Evolutionary conservation across 495 filamentous ascomycete genomes (phyloP), one percentile per base, ranked within the genome.

Genomic region (Bacidia rubella): DNA sequence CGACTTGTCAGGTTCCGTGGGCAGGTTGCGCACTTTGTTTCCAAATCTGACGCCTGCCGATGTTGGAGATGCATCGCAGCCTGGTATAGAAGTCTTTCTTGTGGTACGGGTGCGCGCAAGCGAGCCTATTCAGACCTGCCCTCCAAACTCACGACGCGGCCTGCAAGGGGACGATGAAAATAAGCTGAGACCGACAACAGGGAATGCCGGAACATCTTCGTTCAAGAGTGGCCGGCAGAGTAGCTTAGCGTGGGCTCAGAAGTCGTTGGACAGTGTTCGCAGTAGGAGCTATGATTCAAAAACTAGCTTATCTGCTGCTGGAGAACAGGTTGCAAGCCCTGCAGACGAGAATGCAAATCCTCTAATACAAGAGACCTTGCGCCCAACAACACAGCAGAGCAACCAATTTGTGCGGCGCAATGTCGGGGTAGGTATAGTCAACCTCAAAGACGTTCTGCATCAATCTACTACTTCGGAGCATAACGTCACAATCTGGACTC

Each of bases 1-100:
- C 9, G 68, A 72, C n/a, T 35, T 15, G 29, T 11, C 38, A 5
- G 49, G 47, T 11, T 66, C 60, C 53, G 66, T 74, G 54, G 72
- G 74, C 51, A 83, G 79, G 62, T 73, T 89, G 65, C 88, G 84
- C 61, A 93, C 87, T 1, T 67, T 99, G 11, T 96, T 97, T 62
- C 82, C 86, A 15, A 86, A 96, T 54, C 69, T 97, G 15, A 81
- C 80, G 23, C 74, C 85, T 1, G 74, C 77, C 45, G 93, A 99
- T 65, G 83, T 93, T 57, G 88, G 87, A 21, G 87, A 95, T 53
- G 78, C 75, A 2, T 74, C 80, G 2, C 73, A 80, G 22, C 73
- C 72, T 44, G 78, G 80, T 2, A 73, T 72, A 10, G 79, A 89
- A 45, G 63, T 96, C 24, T 97, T 83, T 61, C 71, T 97, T 1